phyloP scores from a whole-genome alignment of 805 yeast genomes.

The Wickerhamomyces bisporus region DNA sequence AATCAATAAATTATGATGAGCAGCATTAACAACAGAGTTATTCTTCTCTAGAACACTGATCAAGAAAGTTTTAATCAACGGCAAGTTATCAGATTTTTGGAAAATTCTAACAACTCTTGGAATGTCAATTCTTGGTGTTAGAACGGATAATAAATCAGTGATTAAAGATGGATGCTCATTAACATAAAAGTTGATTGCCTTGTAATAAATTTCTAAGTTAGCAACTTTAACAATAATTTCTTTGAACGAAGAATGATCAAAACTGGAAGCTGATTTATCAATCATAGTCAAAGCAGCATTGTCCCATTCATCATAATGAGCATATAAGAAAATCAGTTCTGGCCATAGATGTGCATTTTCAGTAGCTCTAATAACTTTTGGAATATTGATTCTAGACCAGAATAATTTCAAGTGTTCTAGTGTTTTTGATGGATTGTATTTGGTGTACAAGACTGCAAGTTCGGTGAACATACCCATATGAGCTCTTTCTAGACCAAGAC shows the following conservation, averaged over 20 bases:
- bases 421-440: conserved; percentile 83
- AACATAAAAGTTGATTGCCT: conserved; percentile 92
- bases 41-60: conserved; percentile 88
- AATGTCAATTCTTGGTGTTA: conserved; percentile 86
- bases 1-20: conserved; percentile 90
- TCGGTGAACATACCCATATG: conserved; percentile 99
- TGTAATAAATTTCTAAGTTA: conserved; percentile 93
- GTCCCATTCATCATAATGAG: conserved; percentile 99
- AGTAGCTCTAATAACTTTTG: conserved; percentile 91
- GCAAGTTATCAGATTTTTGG: conserved; percentile 92
- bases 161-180: conserved; percentile 87
- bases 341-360: conserved; percentile 95
- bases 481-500: conserved; percentile 94
- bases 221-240: conserved; percentile 93
- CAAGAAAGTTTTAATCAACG: conserved; percentile 92
- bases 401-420: conserved; percentile 95
- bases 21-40: conserved; percentile 85
- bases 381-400: conserved; percentile 98
- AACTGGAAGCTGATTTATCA: conserved; percentile 87
- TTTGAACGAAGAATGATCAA: conserved; percentile 91
- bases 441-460: conserved; percentile 83
- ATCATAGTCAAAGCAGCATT: conserved; percentile 96
- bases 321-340: conserved; percentile 90
- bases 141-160: conserved; percentile 77
- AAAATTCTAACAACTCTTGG: conserved; percentile 93